Base-by-base conservation (phyloP, 768 basidiomycete species). In the Amanita rimosa region DNA sequence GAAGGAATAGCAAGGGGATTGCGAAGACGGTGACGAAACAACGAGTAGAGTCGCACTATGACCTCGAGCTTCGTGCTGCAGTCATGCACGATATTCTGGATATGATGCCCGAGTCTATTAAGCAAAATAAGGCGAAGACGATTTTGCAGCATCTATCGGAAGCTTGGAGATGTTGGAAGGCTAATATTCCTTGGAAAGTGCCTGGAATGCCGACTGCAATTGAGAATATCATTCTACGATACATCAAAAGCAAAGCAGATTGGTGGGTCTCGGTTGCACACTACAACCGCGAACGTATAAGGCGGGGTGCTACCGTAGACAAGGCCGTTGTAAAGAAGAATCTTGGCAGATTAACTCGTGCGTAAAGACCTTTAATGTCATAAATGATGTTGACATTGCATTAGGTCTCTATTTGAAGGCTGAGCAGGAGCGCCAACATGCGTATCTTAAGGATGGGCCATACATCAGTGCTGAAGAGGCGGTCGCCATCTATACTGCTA, bases 1-100 rank as follows among this genome's bases (percentile, higher is more conserved):
- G 96, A 22, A 76, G 96, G 56, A 99, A 98, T 65, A 88, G 85
- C 67, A 93, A 93, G 66, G 93, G 93, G 45, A 78, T 94, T 52
- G 95, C 95, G 1, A 96, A 96, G 72, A 98, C 95, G 0, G 95
- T 99, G 19, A 99, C 96, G 21, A 99, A 99, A 68, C 96, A 99
- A 68, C 83, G 95, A 59, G 96, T 98, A 11, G 96, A 99, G 66
- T 96, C 93, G 7, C 96, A 99, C 64, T 98, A 94, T 58, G 96
- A 99, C 64, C 75, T 99, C 31, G 96, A 99, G 62, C 71, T 99
- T 38, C 84, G 96, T 47, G 96, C 96, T 0, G 94, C 96, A 41
- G 95, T 99, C 58, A 98, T 99, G 96, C 95, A 97, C 68, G 95
- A 99, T 65, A 98, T 99, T 57, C 73, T 99, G 57, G 95, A 98